phyloP scores from a whole-genome alignment of 805 yeast species.

The Starmerella riodocensis region DNA sequence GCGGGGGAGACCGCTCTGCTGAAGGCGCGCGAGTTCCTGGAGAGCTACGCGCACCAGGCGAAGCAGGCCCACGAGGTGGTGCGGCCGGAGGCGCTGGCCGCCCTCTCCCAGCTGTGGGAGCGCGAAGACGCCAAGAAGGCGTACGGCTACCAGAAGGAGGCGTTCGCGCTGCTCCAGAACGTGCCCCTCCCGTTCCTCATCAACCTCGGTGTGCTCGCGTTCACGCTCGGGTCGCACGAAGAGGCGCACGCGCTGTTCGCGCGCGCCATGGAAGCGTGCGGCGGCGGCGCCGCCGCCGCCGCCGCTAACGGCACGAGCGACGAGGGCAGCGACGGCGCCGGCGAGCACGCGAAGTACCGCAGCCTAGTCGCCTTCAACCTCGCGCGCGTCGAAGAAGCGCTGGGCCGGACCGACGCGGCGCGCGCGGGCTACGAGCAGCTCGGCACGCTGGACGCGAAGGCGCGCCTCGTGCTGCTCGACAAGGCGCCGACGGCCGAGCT shows the following conservation, averaged over 20 bases:
- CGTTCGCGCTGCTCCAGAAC: conserved; percentile 38
- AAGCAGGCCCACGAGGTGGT: conserved; percentile 42
- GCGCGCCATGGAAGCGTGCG: conserved; percentile 21
- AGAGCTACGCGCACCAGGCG: conserved; percentile 51
- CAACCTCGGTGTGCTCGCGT: conserved; percentile 74
- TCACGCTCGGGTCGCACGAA: conserved; percentile 46
- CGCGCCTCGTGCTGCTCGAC: conserved; percentile 10
- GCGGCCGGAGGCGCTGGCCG: conserved; percentile 51
- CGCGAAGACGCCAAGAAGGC: conserved; percentile 40
- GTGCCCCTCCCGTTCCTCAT: conserved; percentile 37
- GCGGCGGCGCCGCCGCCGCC: conserved; percentile 35
- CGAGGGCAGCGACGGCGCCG: conserved; percentile 2
- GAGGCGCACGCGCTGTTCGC: conserved; percentile 33
- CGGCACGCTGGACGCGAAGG: conserved; percentile 8
- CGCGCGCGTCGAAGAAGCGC: conserved; percentile 57
- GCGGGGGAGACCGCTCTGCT: conserved; percentile 16
- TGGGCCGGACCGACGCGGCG: conserved; percentile 30
- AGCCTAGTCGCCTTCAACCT: conserved; percentile 53
- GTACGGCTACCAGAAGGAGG: conserved; percentile 45
- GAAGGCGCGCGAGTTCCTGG: conserved; percentile 52
- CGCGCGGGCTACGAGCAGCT: conserved; percentile 34
- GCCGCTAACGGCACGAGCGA: conserved; percentile 30
- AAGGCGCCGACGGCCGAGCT: not conserved
- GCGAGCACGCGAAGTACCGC: not conserved
- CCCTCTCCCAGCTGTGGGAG: conserved; percentile 61